Base-by-base conservation (phyloP, 208 protist genomes). In the Leishmania major region DNA sequence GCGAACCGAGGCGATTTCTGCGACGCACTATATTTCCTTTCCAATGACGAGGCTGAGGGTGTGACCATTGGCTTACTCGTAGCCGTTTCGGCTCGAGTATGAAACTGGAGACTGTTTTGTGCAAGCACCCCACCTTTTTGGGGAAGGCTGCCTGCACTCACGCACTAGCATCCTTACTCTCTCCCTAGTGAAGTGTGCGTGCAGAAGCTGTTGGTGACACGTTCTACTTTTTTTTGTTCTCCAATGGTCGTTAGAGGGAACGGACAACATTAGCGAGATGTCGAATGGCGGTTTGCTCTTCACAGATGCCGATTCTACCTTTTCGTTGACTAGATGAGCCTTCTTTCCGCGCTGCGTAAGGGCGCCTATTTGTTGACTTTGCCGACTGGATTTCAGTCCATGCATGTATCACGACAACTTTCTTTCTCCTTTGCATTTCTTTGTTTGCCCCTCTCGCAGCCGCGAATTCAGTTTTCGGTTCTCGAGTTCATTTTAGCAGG, bases 71-170 rank as follows among this genome's bases (percentile, higher is more conserved):
- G 62, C 51, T 62, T 69, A 60, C 28, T 59, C 64, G 43, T 70
- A 57, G 64, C 64, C 76, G 43, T 43, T 55, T 25, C 45, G 64
- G 77, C 78, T 79, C 75, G 82, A 78, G 77, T 85, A 81, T 85
- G 77, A 57, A 59, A 6, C 75, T 35, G 62, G 79, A 75, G 77
- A 47, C 57, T 66, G 1, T 64, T 22, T 64, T 51, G 8, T 67
- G 35, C 10, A 3, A 60, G 70, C 22, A 19, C 40, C 43, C 6
- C 25, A 31, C 3, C 45, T 31, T 37, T 51, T 72, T 7, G 28
- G 70, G 25, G 45, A 74, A 37, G 13, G 70, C 45, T 28, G 45
- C 45, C 25, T 74, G 45, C 28, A 31, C 70, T 28, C 43, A 31
- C 37, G 43, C 40, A 51, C 43, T 31, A 51, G 40, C 17, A 17